These are phyloP conservation scores for Lophium mytilinum DNA, from an alignment of 495 filamentous ascomycete genomes.

Conservation along the genomic window DNA sequence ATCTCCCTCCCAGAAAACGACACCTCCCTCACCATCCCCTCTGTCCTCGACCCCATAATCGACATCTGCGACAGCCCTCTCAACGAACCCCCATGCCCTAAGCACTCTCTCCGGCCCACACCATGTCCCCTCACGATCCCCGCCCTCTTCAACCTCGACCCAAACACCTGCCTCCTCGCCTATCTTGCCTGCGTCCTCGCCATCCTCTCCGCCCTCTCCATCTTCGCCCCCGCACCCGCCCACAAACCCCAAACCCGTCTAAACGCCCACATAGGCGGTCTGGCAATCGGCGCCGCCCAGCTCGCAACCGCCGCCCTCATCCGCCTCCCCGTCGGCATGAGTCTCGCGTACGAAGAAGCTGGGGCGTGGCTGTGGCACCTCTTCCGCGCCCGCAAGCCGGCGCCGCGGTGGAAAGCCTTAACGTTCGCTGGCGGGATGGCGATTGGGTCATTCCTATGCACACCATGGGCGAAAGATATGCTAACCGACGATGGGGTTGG, in stretches of 20 bases:
- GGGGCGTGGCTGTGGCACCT: constrained; percentile 40
- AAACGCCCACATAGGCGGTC: constrained; percentile 37
- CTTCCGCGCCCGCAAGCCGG: background rate
- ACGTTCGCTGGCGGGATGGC: constrained; percentile 40
- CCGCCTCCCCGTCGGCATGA: constrained; percentile 42
- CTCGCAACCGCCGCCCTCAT: constrained; percentile 37
- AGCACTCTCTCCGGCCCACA: no score
- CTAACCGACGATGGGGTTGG: constrained; percentile 5
- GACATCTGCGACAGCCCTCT: no score
- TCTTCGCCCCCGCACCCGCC: background rate
- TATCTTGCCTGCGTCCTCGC: background rate
- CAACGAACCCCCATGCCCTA: no score
- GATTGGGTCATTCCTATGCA: constrained; percentile 44
- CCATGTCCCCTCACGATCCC: constrained; percentile 34
- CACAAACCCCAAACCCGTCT: no score
- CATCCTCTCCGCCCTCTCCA: background rate
- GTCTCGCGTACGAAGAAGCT: constrained; percentile 44
- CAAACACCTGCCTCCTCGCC: background rate
- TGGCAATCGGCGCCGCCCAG: constrained; percentile 45
- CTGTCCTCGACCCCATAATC: background rate
- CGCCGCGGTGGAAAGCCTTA: constrained; percentile 22
- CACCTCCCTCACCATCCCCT: background rate
- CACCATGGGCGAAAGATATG: no score
- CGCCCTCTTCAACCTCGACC: constrained; percentile 28
- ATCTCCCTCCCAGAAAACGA: no score